Conservation (phyloP, 2,329 filamentous ascomycete species). For the Diplodia intermedia region DNA sequence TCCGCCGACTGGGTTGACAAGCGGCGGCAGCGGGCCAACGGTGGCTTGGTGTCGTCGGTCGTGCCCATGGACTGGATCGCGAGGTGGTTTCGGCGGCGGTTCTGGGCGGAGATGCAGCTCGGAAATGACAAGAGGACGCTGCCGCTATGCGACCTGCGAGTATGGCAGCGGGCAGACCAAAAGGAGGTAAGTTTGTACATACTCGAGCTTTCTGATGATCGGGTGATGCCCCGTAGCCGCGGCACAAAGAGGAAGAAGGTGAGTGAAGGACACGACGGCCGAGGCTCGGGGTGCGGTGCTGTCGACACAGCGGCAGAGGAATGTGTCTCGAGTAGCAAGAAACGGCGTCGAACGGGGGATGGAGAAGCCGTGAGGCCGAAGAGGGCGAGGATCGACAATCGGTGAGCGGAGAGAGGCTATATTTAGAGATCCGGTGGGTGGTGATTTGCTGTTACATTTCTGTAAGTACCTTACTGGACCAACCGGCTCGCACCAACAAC, state of each 20-base stretch:
- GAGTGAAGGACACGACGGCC: not conserved
- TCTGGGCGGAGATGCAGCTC: conserved; percentile 40
- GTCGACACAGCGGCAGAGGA: not conserved
- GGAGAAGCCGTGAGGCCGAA: not conserved
- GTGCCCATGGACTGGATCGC: conserved; percentile 46
- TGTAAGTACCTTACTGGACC: conserved; percentile 17
- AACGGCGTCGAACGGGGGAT: not conserved
- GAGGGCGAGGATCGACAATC: conserved; percentile 20
- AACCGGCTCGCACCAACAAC: conserved; percentile 15
- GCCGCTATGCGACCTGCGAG: conserved; percentile 6
- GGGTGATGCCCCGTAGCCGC: not conserved
- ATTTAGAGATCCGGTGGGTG: conserved; percentile 22
- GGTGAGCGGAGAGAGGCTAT: conserved; percentile 23
- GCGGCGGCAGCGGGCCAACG: conserved; percentile 33
- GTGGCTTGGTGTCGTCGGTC: conserved; percentile 43
- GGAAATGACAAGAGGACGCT: conserved; percentile 38
- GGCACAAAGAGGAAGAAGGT: conserved; percentile 19
- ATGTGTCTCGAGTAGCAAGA: not conserved
- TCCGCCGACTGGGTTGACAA: conserved; percentile 42
- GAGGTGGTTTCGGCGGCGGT: conserved; percentile 47
- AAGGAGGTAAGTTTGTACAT: not conserved
- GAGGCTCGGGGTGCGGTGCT: not conserved
- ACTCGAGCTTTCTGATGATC: not conserved
- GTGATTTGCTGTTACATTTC: conserved; percentile 28
- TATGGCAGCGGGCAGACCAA: conserved; percentile 21